Evolutionary conservation across 371 early-diverging fungal genomes (phyloP), one percentile per base, ranked within the genome.

Genomic region (Enteropsectra breve): DNA sequence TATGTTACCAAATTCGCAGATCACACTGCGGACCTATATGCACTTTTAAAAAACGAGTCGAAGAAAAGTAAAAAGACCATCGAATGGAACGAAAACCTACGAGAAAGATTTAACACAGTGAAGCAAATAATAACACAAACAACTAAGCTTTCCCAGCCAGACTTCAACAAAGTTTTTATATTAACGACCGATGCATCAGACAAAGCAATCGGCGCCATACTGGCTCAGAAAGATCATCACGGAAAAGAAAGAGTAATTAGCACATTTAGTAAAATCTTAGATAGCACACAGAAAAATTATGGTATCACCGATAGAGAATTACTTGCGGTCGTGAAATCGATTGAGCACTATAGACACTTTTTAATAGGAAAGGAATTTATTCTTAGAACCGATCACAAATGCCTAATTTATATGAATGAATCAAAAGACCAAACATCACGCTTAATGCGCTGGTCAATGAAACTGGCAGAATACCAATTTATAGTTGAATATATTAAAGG

Each of bases 331-430:
- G 30, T 18, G 8, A 55, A 33, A 37, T 66, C 34, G 55, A 46
- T 68, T 4, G 49, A 75, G 15, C 59, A 75, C 36, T 63, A 68
- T 56, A 64, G 61, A 40, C 60, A 63, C 38, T 18, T 63, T 1
- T 36, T 72, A 34, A 63, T 24, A 64, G 72, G 65, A 40, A 68
- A 46, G 38, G 55, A 29, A 47, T 75, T 72, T 53, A 49, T 18
- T 33, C 1, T 75, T 26, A 62, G 30, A 48, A 72, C 72, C 1
- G 75, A 75, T 46, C 72, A 75, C 40, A 75, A 72, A 65, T 56
- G 68, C 21, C 15, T 72, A 60, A 32, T 1, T 30, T 8, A 52
- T 13, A 43, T 66, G 0, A 54, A 23, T 64, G 56, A 64, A 43
- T 43, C 43, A 15, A 15, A 43, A 43, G 21, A 43, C 43, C 21